Base-by-base conservation (phyloP, 192 early-diverging fungal genomes). In the Jimgerdemannia flammicorona region DNA sequence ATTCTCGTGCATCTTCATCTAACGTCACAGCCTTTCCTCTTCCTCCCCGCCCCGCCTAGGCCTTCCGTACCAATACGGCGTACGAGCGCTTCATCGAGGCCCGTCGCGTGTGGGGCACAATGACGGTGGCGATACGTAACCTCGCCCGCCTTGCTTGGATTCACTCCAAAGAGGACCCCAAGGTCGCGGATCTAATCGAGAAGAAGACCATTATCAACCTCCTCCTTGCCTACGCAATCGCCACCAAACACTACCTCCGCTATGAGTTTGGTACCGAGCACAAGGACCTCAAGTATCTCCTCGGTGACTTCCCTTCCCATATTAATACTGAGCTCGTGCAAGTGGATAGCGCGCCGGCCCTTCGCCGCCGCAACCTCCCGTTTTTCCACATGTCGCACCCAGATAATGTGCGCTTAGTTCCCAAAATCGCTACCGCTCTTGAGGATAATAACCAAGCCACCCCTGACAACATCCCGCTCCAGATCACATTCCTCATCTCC, bases 191-290 rank as follows among this genome's bases (percentile, higher is more conserved):
- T 59, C 80, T 90, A 73, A 80, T 84, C 40, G 91, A 95, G 80
- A 91, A 93, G 70, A 83, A 76, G 41, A 87, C 84, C 1, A 85
- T 88, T 69, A 92, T 95, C 82, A 91, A 94, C 78, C 79, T 98
- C 10, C 64, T 95, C 44, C 84, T 93, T 0, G 95, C 93, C 4
- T 96, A 93, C 78, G 87, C 90, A 44, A 83, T 93, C 64, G 86
- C 93, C 1, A 89, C 90, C 64, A 98, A 96, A 86, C 92, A 96
- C 76, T 92, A 93, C 72, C 84, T 98, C 43, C 91, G 95, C 43
- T 87, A 88, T 73, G 92, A 97, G 74, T 81, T 87, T 41, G 90
- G 90, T 11, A 80, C 87, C 70, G 79, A 89, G 10, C 89, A 92
- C 66, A 83, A 86, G 0, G 96, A 97, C 72, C 87, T 93, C 72